Conservation (phyloP, 176 grass and related monocot genomes). For the sorghum (Sorghum bicolor) region DNA sequence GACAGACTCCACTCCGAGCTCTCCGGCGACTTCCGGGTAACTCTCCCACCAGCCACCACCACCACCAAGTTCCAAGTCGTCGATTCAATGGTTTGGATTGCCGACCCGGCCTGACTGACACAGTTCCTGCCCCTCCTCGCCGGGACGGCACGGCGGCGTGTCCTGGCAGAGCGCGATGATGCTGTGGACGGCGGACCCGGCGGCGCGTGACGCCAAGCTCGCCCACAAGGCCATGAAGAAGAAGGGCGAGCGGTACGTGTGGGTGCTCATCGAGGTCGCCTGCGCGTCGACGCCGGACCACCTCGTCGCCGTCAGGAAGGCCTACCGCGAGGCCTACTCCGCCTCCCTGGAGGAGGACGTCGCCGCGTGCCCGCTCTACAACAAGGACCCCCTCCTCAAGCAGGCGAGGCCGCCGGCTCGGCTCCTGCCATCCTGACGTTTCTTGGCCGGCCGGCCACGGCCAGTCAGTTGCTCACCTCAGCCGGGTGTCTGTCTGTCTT, state of each 20-base stretch:
- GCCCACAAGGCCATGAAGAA: conserved; percentile 57
- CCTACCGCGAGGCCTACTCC: conserved; percentile 59
- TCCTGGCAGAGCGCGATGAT: conserved; percentile 66
- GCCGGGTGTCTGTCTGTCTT: not conserved
- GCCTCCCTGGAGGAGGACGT: conserved; percentile 84
- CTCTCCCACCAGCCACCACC: no score
- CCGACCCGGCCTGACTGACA: not conserved
- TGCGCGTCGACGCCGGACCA: conserved; percentile 85
- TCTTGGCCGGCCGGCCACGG: not conserved
- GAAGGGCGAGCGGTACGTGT: conserved; percentile 38
- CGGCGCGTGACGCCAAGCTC: conserved; percentile 79
- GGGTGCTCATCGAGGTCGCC: conserved; percentile 77
- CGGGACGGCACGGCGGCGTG: not conserved
- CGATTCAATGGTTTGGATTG: not conserved
- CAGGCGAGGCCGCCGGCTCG: conserved; percentile 22
- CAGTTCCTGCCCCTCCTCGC: not conserved
- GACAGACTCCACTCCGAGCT: conserved; percentile 68
- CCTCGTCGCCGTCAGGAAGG: conserved; percentile 83
- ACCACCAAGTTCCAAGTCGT: not conserved
- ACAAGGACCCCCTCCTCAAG: conserved; percentile 51
- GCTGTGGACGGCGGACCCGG: conserved; percentile 69
- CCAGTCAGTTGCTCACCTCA: not conserved
- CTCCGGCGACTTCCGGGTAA: conserved; percentile 61
- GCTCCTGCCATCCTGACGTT: not conserved
- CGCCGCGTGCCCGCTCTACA: conserved; percentile 45